Evolutionary conservation across 352 stramenopile genomes (phyloP).

Genomic region (Phytopythium sindhum): DNA sequence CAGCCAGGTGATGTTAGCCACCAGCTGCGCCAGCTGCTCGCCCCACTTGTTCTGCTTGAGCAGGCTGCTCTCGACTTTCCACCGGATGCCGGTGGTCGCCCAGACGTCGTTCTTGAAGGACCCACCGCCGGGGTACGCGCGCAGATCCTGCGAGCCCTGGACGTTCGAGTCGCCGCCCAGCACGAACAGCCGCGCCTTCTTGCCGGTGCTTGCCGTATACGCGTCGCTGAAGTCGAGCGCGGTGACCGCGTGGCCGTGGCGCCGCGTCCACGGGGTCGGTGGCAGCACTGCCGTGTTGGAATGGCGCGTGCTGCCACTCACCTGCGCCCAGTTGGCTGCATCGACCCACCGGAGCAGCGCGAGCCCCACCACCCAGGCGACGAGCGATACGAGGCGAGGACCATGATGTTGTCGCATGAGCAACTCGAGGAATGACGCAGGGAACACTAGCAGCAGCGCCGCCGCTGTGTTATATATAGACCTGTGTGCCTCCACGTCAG

Average conservation of each 20-base stretch:
- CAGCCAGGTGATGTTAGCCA: constrained; percentile 66
- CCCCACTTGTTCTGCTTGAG: constrained; percentile 70
- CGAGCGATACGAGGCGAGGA: neutral
- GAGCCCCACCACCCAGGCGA: neutral
- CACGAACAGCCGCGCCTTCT: constrained; percentile 63
- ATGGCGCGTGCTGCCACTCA: constrained; percentile 49
- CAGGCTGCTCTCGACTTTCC: constrained; percentile 49
- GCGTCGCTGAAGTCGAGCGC: constrained; percentile 57
- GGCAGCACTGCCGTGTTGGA: constrained; percentile 54
- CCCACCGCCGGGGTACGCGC: constrained; percentile 66
- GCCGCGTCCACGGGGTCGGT: constrained; percentile 52
- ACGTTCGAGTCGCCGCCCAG: constrained; percentile 68
- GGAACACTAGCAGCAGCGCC: neutral
- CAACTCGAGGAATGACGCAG: neutral
- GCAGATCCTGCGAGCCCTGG: constrained; percentile 60
- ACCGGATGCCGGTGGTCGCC: constrained; percentile 56
- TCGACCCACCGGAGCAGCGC: neutral
- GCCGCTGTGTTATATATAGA: neutral
- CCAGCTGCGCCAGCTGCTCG: constrained; percentile 58
- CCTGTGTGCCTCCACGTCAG: neutral
- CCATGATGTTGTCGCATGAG: too few relatives aligned
- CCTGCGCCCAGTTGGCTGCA: constrained; percentile 64
- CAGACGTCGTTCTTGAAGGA: constrained; percentile 71
- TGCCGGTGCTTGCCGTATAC: constrained; percentile 33
- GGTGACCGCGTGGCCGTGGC: constrained; percentile 60